Base-by-base conservation (phyloP, 2,329 filamentous ascomycete species). In the Fusarium transvaalense region DNA sequence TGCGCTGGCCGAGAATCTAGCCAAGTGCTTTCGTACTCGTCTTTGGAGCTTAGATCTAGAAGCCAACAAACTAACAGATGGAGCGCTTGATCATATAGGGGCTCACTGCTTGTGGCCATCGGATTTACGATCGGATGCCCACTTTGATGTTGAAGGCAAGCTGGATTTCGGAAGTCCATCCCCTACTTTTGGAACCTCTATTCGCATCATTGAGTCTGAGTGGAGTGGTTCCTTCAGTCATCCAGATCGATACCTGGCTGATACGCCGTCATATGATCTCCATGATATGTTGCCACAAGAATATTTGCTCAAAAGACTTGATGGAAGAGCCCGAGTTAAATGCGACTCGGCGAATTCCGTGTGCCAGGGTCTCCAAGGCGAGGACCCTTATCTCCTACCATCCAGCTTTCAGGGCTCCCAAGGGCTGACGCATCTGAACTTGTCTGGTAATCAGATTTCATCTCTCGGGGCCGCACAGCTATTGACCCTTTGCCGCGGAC, bases 31-130 rank as follows among this genome's bases (percentile, higher is more conserved):
- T 66, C 72, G 60, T 65, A 74, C 7, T 13, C 82, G 79, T 29
- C 74, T 89, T 13, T 89, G 87, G 87, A 88, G 87, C 68, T 72
- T 89, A 6, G 86, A 90, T 64, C 50, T 89, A 1, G 78, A 81
- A 37, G 54, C 81, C 8, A 90, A 90, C 66, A 80, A 78, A 13
- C 71, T 90, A 12, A 83, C 82, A 0, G 86, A 89, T 68, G 68
- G 37, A 4, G 68, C 77, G 5, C 69, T 88, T 13, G 71, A 78
- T 10, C 43, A 31, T 5, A 41, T 80, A 6, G 62, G 75, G 8
- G 42, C 74, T 8, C 65, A 69, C 19, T 81, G 78, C 62, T 77
- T 84, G 14, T 74, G 75, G 5, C 50, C 58, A 14, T 65, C 71
- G 10, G 72, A 75, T 3, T 74, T 82, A n/a, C 77, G 78, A 27